phyloP scores from a whole-genome alignment of 2,329 filamentous ascomycete genomes.

The Falciphora oryzae region DNA sequence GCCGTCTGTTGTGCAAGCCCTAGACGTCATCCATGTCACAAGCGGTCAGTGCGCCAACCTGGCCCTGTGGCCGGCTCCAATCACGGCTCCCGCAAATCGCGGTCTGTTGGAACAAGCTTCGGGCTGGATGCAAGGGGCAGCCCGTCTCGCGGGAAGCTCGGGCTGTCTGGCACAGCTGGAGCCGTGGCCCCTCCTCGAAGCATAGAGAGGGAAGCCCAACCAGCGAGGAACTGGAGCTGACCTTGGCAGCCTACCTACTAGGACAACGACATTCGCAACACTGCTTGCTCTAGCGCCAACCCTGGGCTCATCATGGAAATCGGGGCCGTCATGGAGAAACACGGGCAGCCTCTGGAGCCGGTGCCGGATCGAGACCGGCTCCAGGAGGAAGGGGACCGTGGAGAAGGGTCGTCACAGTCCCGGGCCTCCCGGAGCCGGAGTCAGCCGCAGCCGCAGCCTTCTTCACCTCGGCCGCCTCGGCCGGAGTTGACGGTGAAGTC shows the following conservation, averaged over 20 bases:
- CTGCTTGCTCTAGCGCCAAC: background rate
- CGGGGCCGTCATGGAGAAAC: background rate
- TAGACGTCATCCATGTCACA: background rate
- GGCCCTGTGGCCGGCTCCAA: background rate
- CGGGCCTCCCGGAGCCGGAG: background rate
- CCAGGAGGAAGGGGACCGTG: background rate
- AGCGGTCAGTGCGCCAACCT: background rate
- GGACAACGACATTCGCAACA: background rate
- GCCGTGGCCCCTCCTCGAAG: background rate
- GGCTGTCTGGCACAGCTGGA: background rate
- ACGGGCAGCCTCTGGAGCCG: background rate
- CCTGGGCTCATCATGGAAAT: background rate
- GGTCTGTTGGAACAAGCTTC: background rate
- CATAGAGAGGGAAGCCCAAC: background rate
- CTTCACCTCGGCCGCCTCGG: background rate
- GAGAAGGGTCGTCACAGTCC: no score
- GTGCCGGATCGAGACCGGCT: background rate
- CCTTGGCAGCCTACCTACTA: background rate
- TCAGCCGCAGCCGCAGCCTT: no score
- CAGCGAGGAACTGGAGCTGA: background rate
- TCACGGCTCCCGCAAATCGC: background rate
- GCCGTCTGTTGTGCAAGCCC: background rate
- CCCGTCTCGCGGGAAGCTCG: background rate
- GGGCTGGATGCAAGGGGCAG: background rate
- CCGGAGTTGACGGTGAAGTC: conserved; percentile 1